A percentile compares a stretch with the other conserved stretches of the same genome.
Evolutionary conservation across 2,329 filamentous ascomycete species (phyloP).

Genomic region (Falciphora oryzae): DNA sequence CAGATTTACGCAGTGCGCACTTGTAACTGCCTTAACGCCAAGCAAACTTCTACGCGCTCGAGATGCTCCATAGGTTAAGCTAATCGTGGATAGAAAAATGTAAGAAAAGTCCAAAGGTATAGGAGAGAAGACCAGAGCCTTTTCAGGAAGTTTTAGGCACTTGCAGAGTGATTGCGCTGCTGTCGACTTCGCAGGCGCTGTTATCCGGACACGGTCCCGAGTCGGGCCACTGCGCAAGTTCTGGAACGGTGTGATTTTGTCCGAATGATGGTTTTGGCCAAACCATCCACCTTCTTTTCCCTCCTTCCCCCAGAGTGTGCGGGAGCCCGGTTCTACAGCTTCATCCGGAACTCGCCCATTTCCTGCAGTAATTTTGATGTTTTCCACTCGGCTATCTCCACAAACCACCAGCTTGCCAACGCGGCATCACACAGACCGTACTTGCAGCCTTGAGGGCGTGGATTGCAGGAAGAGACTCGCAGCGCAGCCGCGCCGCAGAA

Average conservation of each 20-base stretch:
- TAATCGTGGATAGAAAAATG: neutral
- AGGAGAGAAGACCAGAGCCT: neutral
- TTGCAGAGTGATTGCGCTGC: neutral
- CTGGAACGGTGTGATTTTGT: constrained; percentile 1
- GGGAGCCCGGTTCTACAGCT: constrained; percentile 5
- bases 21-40: neutral
- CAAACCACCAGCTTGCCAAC: constrained; percentile 5
- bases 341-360: constrained; percentile 3
- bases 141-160: neutral
- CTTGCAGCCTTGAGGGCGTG: neutral
- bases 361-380: constrained; percentile 6
- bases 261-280: constrained; percentile 1
- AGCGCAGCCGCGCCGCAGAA: constrained; percentile 4
- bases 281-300: constrained; percentile 8
- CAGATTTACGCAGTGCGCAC: neutral
- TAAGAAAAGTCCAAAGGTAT: neutral
- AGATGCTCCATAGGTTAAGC: too few relatives aligned
- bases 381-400: constrained; percentile 2
- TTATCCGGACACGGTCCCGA: neutral
- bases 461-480: neutral
- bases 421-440: constrained; percentile 2
- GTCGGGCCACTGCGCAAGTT: neutral
- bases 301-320: neutral
- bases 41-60: neutral
- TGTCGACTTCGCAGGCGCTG: neutral